phyloP scores from a whole-genome alignment of 352 stramenopile genomes.

The Phytophthora quininea region DNA sequence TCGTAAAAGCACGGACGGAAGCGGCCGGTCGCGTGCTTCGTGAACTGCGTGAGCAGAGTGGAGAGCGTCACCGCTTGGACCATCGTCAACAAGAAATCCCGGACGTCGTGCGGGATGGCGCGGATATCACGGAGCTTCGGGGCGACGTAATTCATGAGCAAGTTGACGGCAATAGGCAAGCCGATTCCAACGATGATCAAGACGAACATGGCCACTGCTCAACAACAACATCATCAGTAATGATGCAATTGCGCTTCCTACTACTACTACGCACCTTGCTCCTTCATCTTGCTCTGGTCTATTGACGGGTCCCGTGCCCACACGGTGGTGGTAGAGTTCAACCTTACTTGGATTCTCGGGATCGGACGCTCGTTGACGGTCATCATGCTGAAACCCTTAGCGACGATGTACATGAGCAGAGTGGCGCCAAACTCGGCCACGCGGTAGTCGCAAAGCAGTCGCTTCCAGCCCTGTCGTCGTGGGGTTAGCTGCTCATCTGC shows the following conservation, averaged over 20 bases:
- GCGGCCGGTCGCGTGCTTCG: constrained; percentile 58
- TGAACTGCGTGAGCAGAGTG: constrained; percentile 59
- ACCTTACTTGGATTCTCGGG: constrained; percentile 40
- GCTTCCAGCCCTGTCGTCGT: constrained; percentile 19
- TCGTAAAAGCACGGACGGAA: constrained; percentile 78
- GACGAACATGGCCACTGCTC: constrained; percentile 49
- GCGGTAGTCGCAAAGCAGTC: constrained; percentile 26
- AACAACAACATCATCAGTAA: background rate
- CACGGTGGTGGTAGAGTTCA: constrained; percentile 43
- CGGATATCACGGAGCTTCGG: constrained; percentile 49
- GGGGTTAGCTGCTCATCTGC: background rate
- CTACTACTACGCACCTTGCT: constrained; percentile 37
- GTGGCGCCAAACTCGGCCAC: constrained; percentile 38
- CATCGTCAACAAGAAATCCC: constrained; percentile 69
- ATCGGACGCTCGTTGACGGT: constrained; percentile 42
- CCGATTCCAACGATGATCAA: constrained; percentile 37
- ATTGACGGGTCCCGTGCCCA: constrained; percentile 51
- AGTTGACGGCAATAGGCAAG: constrained; percentile 48
- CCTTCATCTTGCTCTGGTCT: constrained; percentile 41
- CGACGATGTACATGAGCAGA: constrained; percentile 30
- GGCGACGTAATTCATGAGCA: constrained; percentile 56
- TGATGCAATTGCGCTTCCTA: background rate
- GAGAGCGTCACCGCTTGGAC: constrained; percentile 43
- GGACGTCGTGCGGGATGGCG: constrained; percentile 59
- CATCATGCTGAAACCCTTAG: constrained; percentile 31